A percentile compares a stretch with the other conserved stretches of the same genome.
Evolutionary conservation across 805 yeast species (phyloP).

Genomic region (Wickerhamiella slavikovae): DNA sequence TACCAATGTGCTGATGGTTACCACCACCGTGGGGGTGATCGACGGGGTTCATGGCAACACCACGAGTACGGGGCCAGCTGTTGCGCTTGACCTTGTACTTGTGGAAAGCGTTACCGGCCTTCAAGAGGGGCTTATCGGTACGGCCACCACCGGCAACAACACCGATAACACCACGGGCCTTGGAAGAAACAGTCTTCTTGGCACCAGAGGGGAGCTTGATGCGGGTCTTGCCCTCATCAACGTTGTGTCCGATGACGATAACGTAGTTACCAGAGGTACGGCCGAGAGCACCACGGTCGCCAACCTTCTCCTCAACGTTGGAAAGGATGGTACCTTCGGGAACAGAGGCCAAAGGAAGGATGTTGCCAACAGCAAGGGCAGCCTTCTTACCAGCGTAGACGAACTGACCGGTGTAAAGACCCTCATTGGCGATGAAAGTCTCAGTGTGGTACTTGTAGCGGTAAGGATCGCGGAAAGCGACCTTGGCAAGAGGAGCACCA

Average conservation of each 20-base stretch:
- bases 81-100: slow-evolving; percentile 98
- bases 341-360: slow-evolving; percentile 87
- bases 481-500: slow-evolving; percentile 99
- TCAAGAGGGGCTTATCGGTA: slow-evolving; percentile 97
- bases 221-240: slow-evolving; percentile 97
- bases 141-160: slow-evolving; percentile 99
- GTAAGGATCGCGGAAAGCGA: slow-evolving; percentile 99
- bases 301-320: slow-evolving; percentile 96
- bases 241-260: slow-evolving; percentile 97
- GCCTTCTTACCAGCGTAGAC: slow-evolving; percentile 98
- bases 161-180: slow-evolving; percentile 99
- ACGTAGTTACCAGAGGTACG: slow-evolving; percentile 99
- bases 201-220: slow-evolving; percentile 98
- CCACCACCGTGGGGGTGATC: slow-evolving; percentile 99
- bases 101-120: slow-evolving; percentile 99
- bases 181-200: slow-evolving; percentile 85
- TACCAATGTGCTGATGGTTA: slow-evolving; percentile 99
- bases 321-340: slow-evolving; percentile 99
- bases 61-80: slow-evolving; percentile 99
- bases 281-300: slow-evolving; percentile 99
- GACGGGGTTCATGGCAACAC: slow-evolving; percentile 99
- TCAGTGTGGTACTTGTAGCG: slow-evolving; percentile 94
- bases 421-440: slow-evolving; percentile 98
- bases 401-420: slow-evolving; percentile 98
- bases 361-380: slow-evolving; percentile 81